Evolutionary conservation across 2,329 filamentous ascomycete genomes (phyloP), one percentile per base, ranked within the genome.

Genomic region (Chrysoporthe deuterocubensis): DNA sequence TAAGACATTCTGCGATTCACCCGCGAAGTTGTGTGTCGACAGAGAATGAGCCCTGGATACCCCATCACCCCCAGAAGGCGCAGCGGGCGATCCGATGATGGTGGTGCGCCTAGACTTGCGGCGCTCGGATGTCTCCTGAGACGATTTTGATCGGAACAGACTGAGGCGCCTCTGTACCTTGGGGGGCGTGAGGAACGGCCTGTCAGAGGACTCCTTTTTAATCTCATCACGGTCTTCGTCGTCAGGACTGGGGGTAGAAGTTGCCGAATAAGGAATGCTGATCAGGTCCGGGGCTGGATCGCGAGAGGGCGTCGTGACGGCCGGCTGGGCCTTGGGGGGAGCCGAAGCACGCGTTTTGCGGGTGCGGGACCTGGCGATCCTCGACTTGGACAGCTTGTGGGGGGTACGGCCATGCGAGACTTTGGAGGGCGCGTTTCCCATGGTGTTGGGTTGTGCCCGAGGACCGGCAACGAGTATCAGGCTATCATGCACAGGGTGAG

Each of bases 151-250:
- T 13, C 79, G 79, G 61, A 81, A 80, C 11, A 81, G 68, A 62
- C 75, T 77, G 21, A 66, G 63, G 21, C 69, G 69, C 32, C 69
- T 93, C 90, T 75, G 66, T 26, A 66, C 58, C 59, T 56, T 70
- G 26, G 68, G 54, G 8, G 68, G 52, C 34, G 52, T 40, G 18
- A 70, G 68, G 34, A 59, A 60, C 14, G 59, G 44, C 64, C 64
- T 70, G 43, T 68, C 66, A 5, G 56, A 48, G 37, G 59, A 48
- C 21, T 66, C 43, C 56, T 32, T 57, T 62, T 7, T 34, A n/a
- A 44, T n/a, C 46, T 42, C 40, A 21, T 44, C 40, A 16, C 21
- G 32, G 16, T 58, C 37, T 44, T 63, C 56, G 54, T 63, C 66
- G 42, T 50, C 62, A 56, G 56, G 54, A 11, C 60, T 56, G 26